These are phyloP conservation scores for Urtica urens DNA, from an alignment of 306 rosid species.

Conservation along the genomic window DNA sequence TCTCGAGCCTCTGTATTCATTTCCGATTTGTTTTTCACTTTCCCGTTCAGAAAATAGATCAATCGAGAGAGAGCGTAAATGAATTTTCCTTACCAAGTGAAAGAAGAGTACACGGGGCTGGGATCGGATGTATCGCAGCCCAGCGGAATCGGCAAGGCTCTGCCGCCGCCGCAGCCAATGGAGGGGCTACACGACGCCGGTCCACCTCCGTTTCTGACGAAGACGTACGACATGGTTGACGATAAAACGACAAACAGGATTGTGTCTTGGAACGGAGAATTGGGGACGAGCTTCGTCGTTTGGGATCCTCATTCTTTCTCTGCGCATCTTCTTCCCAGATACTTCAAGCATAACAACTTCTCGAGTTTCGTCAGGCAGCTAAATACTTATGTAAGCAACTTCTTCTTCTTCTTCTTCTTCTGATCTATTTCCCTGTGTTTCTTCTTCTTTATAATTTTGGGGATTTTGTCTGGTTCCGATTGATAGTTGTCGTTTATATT, in stretches of 20 bases:
- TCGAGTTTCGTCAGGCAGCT: conserved; percentile 91
- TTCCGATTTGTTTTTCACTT: too few relatives aligned
- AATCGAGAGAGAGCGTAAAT: too few relatives aligned
- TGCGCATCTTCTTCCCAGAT: conserved; percentile 40
- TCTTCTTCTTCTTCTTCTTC: conserved; percentile 7
- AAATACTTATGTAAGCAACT: conserved; percentile 88
- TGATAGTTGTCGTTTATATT: too few relatives aligned
- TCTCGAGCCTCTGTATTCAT: too few relatives aligned
- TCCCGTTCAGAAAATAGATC: too few relatives aligned
- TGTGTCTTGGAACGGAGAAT: conserved; percentile 62
- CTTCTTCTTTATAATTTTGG: too few relatives aligned
- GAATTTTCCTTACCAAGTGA: too few relatives aligned
- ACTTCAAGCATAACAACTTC: conserved; percentile 85
- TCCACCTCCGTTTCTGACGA: conserved; percentile 85
- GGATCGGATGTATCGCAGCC: neutral
- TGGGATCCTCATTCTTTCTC: conserved; percentile 75
- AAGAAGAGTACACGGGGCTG: conserved; percentile 38
- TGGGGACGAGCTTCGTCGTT: conserved; percentile 64
- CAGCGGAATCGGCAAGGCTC: conserved; percentile 15
- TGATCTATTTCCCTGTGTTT: neutral
- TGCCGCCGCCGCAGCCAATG: conserved; percentile 54
- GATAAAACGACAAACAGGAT: conserved; percentile 42
- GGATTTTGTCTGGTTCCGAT: too few relatives aligned
- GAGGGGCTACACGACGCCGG: conserved; percentile 73
- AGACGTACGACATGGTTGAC: conserved; percentile 77